Percentiles rank a stretch among this genome's conserved stretches.
phyloP scores from a whole-genome alignment of 345 rosid genomes.

The Eucalyptus paniculata region DNA sequence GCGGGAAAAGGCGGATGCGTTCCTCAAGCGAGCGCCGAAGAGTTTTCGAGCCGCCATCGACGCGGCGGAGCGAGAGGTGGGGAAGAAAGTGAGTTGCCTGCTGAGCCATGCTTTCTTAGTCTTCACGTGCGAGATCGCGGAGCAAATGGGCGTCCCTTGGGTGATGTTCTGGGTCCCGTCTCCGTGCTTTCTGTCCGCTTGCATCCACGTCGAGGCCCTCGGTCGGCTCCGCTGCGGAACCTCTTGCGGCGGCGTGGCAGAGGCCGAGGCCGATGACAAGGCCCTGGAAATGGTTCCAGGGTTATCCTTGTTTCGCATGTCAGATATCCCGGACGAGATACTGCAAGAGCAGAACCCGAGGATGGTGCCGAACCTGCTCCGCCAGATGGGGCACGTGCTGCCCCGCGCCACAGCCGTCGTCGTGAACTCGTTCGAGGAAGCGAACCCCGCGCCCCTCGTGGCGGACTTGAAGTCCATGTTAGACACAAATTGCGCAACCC shows the following conservation, averaged over 20 bases:
- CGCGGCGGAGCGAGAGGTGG: not conserved
- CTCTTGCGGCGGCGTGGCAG: not conserved
- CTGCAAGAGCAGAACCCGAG: not conserved
- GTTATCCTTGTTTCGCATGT: not conserved
- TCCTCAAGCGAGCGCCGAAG: slow-evolving; percentile 16
- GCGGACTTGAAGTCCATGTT: not conserved
- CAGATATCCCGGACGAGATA: not conserved
- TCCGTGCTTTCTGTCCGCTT: slow-evolving; percentile 23
- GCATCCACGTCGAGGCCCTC: slow-evolving; percentile 14
- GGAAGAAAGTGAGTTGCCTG: slow-evolving; percentile 9
- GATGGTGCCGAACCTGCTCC: not conserved
- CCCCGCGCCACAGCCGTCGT: not conserved
- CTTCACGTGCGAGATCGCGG: slow-evolving; percentile 18
- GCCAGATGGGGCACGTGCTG: not conserved
- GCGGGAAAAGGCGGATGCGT: slow-evolving; percentile 1
- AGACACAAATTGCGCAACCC: no score
- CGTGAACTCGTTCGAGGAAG: not conserved
- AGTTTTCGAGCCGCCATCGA: slow-evolving; percentile 6
- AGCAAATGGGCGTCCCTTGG: slow-evolving; percentile 27
- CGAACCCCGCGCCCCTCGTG: not conserved
- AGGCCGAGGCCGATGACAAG: not conserved
- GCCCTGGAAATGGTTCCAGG: not conserved
- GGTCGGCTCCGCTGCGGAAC: not conserved
- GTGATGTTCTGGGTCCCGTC: slow-evolving; percentile 19
- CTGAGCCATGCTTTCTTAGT: slow-evolving; percentile 25